Percentiles rank a stretch among this genome's conserved stretches.
Conservation (phyloP, 1,284 basidiomycete species). For the Ganoderma leucocontextum region DNA sequence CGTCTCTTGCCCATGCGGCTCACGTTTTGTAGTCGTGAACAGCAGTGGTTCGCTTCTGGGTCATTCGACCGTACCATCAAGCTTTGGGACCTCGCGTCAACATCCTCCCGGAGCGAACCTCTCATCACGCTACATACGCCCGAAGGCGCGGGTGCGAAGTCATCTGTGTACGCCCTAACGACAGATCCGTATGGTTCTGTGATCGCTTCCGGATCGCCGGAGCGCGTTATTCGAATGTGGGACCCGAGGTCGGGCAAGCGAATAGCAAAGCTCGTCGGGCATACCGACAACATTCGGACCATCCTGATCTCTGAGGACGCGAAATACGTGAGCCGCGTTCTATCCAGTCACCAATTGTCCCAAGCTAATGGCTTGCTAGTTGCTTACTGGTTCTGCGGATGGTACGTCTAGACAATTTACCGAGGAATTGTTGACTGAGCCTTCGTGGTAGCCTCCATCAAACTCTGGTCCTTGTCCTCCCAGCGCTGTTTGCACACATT, state of each 20-base stretch:
- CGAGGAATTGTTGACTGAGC: slow-evolving; percentile 12
- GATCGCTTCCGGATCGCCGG: slow-evolving; percentile 91
- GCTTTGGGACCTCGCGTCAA: slow-evolving; percentile 84
- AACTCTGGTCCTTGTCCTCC: slow-evolving; percentile 91
- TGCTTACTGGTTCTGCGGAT: slow-evolving; percentile 91
- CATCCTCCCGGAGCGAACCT: slow-evolving; percentile 49
- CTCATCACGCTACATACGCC: slow-evolving; percentile 68
- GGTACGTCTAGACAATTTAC: slow-evolving; percentile 50
- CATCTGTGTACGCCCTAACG: slow-evolving; percentile 83
- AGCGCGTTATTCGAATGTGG: slow-evolving; percentile 91
- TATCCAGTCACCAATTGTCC: not conserved
- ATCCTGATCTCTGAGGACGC: slow-evolving; percentile 91
- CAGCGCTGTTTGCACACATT: slow-evolving; percentile 97
- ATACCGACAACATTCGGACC: slow-evolving; percentile 95
- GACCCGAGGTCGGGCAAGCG: slow-evolving; percentile 87
- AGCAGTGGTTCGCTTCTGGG: slow-evolving; percentile 91
- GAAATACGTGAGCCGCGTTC: slow-evolving; percentile 71
- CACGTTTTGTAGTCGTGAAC: slow-evolving; percentile 63
- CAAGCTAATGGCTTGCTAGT: slow-evolving; percentile 49
- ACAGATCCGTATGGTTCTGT: slow-evolving; percentile 82
- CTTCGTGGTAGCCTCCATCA: slow-evolving; percentile 69
- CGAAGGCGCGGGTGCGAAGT: slow-evolving; percentile 70
- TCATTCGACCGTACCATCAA: slow-evolving; percentile 95
- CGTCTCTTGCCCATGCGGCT: slow-evolving; percentile 22
- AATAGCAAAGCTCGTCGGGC: slow-evolving; percentile 85